Conservation (phyloP, 768 basidiomycete genomes). For the Lactifluus volemus region DNA sequence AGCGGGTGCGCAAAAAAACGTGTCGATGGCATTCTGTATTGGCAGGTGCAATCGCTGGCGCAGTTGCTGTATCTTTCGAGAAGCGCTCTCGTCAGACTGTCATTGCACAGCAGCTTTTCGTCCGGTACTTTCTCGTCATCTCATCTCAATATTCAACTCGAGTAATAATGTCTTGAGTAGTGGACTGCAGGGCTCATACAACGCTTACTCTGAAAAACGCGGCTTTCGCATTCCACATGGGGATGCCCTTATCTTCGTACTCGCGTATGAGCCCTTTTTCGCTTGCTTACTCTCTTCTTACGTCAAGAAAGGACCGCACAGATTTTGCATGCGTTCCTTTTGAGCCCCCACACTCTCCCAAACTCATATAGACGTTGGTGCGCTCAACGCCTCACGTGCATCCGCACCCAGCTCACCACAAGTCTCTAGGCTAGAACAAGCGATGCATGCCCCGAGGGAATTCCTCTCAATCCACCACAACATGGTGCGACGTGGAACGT, state of each 20-base stretch:
- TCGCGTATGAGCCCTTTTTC: conserved; percentile 42
- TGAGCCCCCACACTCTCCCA: conserved; percentile 81
- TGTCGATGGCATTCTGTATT: conserved; percentile 71
- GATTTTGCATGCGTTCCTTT: conserved; percentile 71
- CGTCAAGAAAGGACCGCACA: conserved; percentile 55
- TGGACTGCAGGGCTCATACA: conserved; percentile 86
- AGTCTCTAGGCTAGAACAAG: conserved; percentile 27
- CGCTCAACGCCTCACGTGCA: conserved; percentile 18
- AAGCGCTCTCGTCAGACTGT: conserved; percentile 51
- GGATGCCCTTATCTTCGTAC: conserved; percentile 68
- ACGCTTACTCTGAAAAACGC: conserved; percentile 58
- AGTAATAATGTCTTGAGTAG: conserved; percentile 30
- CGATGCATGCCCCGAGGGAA: conserved; percentile 52
- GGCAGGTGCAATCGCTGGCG: conserved; percentile 71
- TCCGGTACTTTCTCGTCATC: conserved; percentile 47
- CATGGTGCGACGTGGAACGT: conserved; percentile 48
- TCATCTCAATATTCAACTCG: background rate
- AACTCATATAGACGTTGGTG: conserved; percentile 68
- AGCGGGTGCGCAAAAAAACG: conserved; percentile 58
- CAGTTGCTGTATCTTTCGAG: conserved; percentile 68
- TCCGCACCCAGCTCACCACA: background rate
- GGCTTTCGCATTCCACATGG: conserved; percentile 74
- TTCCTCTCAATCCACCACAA: conserved; percentile 52
- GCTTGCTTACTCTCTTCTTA: background rate
- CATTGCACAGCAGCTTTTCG: conserved; percentile 84